Evolutionary conservation across 495 filamentous ascomycete genomes (phyloP), one percentile per base, ranked within the genome.

Genomic region (Talaromyces nanjingensis): DNA sequence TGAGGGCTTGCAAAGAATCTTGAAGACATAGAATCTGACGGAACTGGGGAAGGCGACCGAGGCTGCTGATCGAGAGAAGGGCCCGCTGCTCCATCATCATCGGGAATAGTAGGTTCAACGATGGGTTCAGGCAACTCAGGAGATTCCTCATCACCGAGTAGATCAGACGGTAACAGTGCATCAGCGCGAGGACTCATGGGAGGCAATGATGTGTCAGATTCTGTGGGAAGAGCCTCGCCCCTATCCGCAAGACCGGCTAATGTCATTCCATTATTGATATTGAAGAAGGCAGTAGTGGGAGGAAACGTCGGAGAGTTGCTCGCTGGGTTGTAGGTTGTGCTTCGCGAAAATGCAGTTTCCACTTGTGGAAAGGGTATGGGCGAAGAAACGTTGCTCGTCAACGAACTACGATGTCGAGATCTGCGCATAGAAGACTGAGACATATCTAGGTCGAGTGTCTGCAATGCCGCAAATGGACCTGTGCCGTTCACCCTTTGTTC

Each of bases 121-220:
- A 71, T 70, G 69, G 68, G 79, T 63, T 64, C 69, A 62, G 64
- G 85, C 76, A 75, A 81, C 79, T 72, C 77, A 1, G 86, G 82
- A 6, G 80, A 80, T 63, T 92, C 91, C 54, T 93, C 91, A 64
- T 92, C 85, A 2, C 89, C 75, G 66, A 96, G 86, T 62, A 96
- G 85, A 65, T 90, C 89, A 1, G 90, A 91, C 24, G 91, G 91
- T 25, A 96, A 76, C 27, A 94, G 78, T 24, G 88, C 81, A 58
- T 90, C 84, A 8, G 91, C 91, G 12, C 89, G 89, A 27, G 91
- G 91, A 67, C 91, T 93, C 73, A 94, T 89, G 33, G 90, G 88
- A 20, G 86, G 87, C 47, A 86, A 83, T 49, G 86, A 75, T 16
- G 72, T 57, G 49, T 83, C 83, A 7, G 69, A 70, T 33, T 83